A percentile compares a stretch with the other conserved stretches of the same genome.
Conservation (phyloP, 2,329 filamentous ascomycete species). For the Monilinia aucupariae region DNA sequence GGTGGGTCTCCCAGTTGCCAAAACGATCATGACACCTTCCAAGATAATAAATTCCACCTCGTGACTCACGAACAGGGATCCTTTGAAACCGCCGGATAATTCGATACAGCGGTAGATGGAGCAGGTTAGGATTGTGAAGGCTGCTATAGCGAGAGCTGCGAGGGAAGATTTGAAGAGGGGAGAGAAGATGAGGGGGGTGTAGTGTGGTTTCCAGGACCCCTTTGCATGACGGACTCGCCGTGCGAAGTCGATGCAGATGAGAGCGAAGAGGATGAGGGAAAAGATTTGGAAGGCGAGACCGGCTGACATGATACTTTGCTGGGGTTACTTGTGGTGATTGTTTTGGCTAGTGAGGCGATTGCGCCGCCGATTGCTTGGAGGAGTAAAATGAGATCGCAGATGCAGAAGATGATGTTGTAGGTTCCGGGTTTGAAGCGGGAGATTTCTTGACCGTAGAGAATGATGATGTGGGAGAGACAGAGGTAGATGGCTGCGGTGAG, state of each 20-base stretch:
- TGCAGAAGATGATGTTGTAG: constrained; percentile 45
- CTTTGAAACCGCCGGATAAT: constrained; percentile 49
- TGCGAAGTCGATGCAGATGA: constrained; percentile 22
- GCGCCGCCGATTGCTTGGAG: constrained; percentile 55
- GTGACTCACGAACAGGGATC: constrained; percentile 45
- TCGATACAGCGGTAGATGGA: constrained; percentile 54
- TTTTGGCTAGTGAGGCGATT: constrained; percentile 45
- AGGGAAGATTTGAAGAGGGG: constrained; percentile 43
- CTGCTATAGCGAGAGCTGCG: constrained; percentile 44
- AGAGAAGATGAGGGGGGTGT: constrained; percentile 22
- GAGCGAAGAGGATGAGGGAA: constrained; percentile 33
- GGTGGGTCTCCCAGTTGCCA: constrained; percentile 43
- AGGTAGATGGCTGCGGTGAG: constrained; percentile 60
- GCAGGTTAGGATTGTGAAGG: constrained; percentile 51
- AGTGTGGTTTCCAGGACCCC: constrained; percentile 22
- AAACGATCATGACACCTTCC: constrained; percentile 44
- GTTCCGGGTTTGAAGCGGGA: constrained; percentile 43
- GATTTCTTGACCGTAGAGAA: constrained; percentile 43
- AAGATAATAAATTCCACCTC: constrained; percentile 43
- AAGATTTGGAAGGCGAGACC: constrained; percentile 39
- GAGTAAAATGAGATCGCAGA: constrained; percentile 52
- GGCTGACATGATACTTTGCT: constrained; percentile 38
- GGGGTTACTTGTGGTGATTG: constrained; percentile 22
- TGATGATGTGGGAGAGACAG: constrained; percentile 42
- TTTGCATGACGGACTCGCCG: constrained; percentile 18